Evolutionary conservation across 371 early-diverging fungal species (phyloP).

Genomic region (Coemansia sp.): DNA sequence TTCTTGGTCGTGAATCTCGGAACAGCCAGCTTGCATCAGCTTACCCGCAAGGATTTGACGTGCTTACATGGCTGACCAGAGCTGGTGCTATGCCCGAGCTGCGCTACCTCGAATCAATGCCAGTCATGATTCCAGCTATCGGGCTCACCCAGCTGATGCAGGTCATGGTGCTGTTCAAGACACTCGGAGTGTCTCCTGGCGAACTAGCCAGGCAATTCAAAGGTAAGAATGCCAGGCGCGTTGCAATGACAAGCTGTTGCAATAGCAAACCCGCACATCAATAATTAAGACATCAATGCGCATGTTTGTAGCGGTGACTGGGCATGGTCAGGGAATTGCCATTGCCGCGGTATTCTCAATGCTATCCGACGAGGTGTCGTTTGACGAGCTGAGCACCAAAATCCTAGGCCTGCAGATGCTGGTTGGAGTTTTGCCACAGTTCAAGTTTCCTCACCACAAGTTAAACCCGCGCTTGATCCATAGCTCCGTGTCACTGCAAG

Average conservation of each 20-base stretch:
- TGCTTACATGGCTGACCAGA: slow-evolving; percentile 75
- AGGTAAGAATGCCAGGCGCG: slow-evolving; percentile 49
- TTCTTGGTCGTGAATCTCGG: slow-evolving; percentile 63
- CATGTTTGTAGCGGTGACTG: slow-evolving; percentile 56
- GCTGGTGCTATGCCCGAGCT: slow-evolving; percentile 74
- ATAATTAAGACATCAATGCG: too few species aligned
- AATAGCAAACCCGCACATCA: neutral
- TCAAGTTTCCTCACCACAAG: slow-evolving; percentile 5
- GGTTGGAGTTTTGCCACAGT: slow-evolving; percentile 16
- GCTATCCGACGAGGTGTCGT: slow-evolving; percentile 77
- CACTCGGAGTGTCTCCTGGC: slow-evolving; percentile 54
- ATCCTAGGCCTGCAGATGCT: slow-evolving; percentile 60
- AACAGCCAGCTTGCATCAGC: slow-evolving; percentile 61
- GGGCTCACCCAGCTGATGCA: slow-evolving; percentile 65
- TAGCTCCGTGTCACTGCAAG: slow-evolving; percentile 32
- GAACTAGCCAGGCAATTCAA: slow-evolving; percentile 52
- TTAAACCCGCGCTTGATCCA: slow-evolving; percentile 39
- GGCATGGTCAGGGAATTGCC: slow-evolving; percentile 92
- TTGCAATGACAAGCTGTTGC: too few species aligned
- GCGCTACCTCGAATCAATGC: slow-evolving; percentile 71
- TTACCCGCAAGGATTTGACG: slow-evolving; percentile 75
- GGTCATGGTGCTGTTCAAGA: slow-evolving; percentile 62
- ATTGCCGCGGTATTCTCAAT: slow-evolving; percentile 82
- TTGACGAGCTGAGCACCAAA: slow-evolving; percentile 71
- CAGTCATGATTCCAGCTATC: slow-evolving; percentile 81